Base-by-base conservation (phyloP, 1,139 yeast genomes). In the Sugiyamaella novakii region DNA sequence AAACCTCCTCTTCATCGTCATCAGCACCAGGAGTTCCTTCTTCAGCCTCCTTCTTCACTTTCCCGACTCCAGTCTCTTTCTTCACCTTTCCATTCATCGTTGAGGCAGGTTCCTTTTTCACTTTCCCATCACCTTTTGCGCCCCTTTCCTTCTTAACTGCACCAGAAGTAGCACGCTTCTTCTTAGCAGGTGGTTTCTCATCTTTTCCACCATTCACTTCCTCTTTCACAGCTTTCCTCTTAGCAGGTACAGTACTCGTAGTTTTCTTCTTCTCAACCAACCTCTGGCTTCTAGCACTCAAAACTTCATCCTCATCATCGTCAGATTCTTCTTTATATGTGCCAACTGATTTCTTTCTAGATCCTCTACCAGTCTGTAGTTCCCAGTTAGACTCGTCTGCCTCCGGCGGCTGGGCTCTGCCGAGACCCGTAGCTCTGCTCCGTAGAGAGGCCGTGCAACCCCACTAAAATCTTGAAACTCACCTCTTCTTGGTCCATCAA, bases 1-100 rank as follows among this genome's bases (percentile, higher is more conserved):
- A 85, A 3, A 72, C 74, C 6, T 78, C 85, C 3, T 80, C 86
- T 6, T 80, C 87, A 3, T 49, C 50, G 10, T 50, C 54, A 10
- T 49, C 51, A 14, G 30, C 41, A 14, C 29, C 47, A 12, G 51
- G 45, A 17, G 51, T 31, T 8, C 41, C 46, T 11, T 31, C 44
- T 31, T 52, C 48, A 18, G 46, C 15, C 21, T 45, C 48, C 34
- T 30, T 27, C 37, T 37, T 43, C 14, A 43, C 42, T 19, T 27
- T 43, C 15, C 45, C 38, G 21, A 41, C 5, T 5, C 18, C 30
- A 6, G 22, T 19, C 28, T 43, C 43, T 24, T 29, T 38, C 19
- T 44, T 37, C 21, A 36, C 42, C 30, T 35, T 43, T 10, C 42
- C 42, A 14, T 42, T 44, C 11, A 27, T 21, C 5, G 41, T 19